Evolutionary conservation across 345 rosid genomes (phyloP).

Genomic region (Eucalyptus microcorys): DNA sequence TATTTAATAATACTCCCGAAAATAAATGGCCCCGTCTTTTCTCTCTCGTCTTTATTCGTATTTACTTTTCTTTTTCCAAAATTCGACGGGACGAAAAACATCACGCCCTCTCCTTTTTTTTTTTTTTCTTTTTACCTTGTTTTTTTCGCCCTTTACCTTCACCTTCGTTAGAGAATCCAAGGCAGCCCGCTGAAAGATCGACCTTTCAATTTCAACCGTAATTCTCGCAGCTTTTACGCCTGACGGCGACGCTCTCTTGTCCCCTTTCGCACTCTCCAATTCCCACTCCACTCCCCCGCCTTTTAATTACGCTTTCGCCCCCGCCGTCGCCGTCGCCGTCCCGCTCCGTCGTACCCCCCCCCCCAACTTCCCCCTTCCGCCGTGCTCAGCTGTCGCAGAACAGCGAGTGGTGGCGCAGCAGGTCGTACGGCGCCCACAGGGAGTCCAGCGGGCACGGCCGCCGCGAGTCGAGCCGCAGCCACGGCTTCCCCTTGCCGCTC

Average conservation of each 20-base stretch:
- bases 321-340: not conserved
- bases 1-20: not conserved
- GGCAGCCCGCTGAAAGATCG: not conserved
- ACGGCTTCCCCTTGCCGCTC: constrained; percentile 92
- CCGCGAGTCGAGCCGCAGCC: constrained; percentile 63
- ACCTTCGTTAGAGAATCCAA: not conserved
- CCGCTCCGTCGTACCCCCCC: not conserved
- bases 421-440: constrained; percentile 71
- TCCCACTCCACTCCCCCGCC: not conserved
- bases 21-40: not conserved
- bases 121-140: not conserved
- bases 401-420: constrained; percentile 35
- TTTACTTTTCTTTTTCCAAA: not conserved
- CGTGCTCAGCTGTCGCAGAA: constrained; percentile 38
- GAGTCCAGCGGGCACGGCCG: constrained; percentile 54
- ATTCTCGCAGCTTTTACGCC: not conserved
- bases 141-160: not conserved
- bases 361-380: not conserved
- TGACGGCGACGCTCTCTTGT: not conserved
- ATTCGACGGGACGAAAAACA: not conserved
- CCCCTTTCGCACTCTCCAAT: not conserved
- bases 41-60: not conserved
- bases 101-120: not conserved
- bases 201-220: not conserved
- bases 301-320: not conserved